Conservation (phyloP, 768 basidiomycete species). For the Suillus cothurnatus region DNA sequence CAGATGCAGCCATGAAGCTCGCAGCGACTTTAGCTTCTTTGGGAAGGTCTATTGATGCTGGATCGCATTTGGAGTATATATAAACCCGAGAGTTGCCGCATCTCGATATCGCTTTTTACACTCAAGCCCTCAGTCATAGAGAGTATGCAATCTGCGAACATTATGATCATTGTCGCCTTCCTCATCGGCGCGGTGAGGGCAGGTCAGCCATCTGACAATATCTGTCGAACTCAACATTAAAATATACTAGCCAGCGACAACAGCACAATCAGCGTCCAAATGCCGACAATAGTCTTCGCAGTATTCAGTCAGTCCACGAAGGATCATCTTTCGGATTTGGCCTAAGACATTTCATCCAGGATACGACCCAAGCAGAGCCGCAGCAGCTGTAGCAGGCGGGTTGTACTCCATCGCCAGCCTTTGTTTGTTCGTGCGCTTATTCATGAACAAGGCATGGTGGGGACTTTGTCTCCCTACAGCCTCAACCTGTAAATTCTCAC, state of each 20-base stretch:
- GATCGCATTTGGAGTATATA: not conserved
- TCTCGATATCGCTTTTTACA: not conserved
- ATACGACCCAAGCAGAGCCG: conserved; percentile 26
- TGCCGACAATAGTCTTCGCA: not conserved
- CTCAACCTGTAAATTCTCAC: conserved; percentile 17
- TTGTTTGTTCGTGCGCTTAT: conserved; percentile 22
- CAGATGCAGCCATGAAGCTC: not conserved
- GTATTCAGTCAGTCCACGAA: not conserved
- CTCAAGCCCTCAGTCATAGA: no score
- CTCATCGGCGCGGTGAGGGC: not conserved
- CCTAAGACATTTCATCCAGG: conserved; percentile 10
- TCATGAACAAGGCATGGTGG: conserved; percentile 30
- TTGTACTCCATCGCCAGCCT: conserved; percentile 21
- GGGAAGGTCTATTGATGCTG: not conserved
- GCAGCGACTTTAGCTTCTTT: not conserved
- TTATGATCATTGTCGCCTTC: not conserved
- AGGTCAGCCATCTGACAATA: not conserved
- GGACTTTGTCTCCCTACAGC: conserved; percentile 34
- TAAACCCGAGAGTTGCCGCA: no score
- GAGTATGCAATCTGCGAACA: not conserved
- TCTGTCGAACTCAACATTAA: not conserved
- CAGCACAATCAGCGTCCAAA: not conserved
- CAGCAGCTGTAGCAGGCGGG: conserved; percentile 23
- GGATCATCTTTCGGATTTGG: no score
- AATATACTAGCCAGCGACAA: not conserved